These are phyloP conservation scores for Claviceps spartinae DNA, from an alignment of 2,329 filamentous ascomycete genomes.

Conservation along the genomic window DNA sequence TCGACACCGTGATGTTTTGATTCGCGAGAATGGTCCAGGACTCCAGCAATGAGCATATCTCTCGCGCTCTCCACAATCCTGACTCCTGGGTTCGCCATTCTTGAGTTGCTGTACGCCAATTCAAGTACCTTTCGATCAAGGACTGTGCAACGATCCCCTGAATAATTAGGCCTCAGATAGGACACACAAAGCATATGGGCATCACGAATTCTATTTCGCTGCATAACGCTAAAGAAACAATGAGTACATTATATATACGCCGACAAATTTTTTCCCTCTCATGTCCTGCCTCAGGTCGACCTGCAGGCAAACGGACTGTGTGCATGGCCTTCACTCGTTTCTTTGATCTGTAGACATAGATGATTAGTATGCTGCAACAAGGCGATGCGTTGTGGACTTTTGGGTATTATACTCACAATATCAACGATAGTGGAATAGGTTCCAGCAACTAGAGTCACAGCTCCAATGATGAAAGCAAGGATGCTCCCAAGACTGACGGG, in stretches of 20 bases:
- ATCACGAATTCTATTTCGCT: not conserved
- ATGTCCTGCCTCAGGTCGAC: not conserved
- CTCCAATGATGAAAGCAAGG: constrained; percentile 13
- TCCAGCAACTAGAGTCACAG: constrained; percentile 13
- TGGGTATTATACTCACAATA: constrained; percentile 11
- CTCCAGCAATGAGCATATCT: too few relatives aligned
- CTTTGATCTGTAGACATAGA: constrained; percentile 8
- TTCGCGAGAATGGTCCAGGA: too few relatives aligned
- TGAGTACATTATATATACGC: not conserved
- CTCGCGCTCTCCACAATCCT: too few relatives aligned
- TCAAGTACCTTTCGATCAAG: too few relatives aligned
- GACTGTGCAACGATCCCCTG: not conserved
- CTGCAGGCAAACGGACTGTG: constrained; percentile 11
- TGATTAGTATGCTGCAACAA: not conserved
- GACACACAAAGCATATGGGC: not conserved
- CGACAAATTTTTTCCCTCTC: not conserved
- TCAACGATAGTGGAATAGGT: constrained; percentile 15
- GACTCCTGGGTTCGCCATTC: too few relatives aligned
- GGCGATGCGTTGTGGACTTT: not conserved
- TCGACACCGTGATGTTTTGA: too few relatives aligned
- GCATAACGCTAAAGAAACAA: not conserved
- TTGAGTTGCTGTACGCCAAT: too few relatives aligned
- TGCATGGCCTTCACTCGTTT: constrained; percentile 9
- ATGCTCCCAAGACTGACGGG: constrained; percentile 5
- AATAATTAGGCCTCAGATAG: not conserved